Percentiles rank a stretch among this genome's conserved stretches.
Conservation (phyloP, 2,329 filamentous ascomycete species). For the Penicillium sp. region DNA sequence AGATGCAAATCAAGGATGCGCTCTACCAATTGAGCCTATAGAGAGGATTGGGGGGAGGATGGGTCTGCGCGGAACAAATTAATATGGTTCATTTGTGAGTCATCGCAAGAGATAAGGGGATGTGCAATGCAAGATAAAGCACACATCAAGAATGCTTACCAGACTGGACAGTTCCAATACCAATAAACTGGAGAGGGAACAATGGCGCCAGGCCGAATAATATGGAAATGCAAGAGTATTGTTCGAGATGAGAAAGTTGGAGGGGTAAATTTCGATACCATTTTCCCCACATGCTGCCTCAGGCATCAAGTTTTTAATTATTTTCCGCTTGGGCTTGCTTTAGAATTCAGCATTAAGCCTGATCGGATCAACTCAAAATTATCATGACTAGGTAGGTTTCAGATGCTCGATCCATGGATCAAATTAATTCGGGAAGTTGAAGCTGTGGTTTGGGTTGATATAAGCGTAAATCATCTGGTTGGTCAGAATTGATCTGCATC, state of each 20-base stretch:
- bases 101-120: conserved; percentile 8
- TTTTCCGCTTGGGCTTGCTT: neutral
- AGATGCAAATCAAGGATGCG: neutral
- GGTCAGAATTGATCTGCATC: too few species aligned
- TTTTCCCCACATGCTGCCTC: conserved; percentile 26
- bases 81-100: conserved; percentile 18
- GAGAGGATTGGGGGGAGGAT: neutral
- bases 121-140: neutral
- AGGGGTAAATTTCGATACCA: conserved; percentile 36
- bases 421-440: neutral
- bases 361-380: neutral
- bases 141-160: neutral
- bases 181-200: neutral
- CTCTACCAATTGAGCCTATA: neutral
- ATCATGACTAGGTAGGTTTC: neutral
- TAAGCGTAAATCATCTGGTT: too few species aligned
- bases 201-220: neutral
- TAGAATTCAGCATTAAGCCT: neutral
- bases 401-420: too few species aligned
- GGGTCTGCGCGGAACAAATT: conserved; percentile 4
- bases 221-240: neutral
- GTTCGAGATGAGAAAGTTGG: conserved; percentile 13
- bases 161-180: neutral
- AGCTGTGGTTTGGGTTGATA: neutral
- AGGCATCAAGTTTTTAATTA: conserved; percentile 18